Percentiles rank a stretch among this genome's conserved stretches.
Conservation (phyloP, 306 rosid species). For the Notholithocarpus densiflorus region DNA sequence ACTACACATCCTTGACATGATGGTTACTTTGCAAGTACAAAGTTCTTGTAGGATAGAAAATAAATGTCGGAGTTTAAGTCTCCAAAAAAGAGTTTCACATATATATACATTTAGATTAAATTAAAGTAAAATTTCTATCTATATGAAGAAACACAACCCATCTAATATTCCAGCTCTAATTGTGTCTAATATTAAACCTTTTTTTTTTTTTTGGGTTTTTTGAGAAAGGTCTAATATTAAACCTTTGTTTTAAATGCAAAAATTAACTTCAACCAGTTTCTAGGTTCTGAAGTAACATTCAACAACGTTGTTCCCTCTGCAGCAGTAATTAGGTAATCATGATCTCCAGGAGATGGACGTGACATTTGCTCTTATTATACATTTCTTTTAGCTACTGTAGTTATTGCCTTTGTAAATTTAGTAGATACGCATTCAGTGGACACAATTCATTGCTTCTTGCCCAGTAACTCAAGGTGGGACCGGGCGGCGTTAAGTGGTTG, state of each 20-base stretch:
- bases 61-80: accelerated
- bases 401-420: not conserved
- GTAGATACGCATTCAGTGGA: not conserved
- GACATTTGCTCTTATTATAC: not conserved
- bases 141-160: accelerated
- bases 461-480: not conserved
- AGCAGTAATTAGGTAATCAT: not conserved
- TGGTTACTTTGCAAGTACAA: accelerated
- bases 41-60: accelerated
- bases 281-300: not conserved
- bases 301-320: not conserved
- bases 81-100: accelerated
- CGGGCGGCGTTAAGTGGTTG: too few species aligned
- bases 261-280: not conserved
- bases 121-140: too few species aligned
- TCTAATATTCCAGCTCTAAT: too few species aligned
- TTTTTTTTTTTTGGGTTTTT: too few species aligned
- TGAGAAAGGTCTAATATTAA: too few species aligned
- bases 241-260: too few species aligned
- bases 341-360: not conserved
- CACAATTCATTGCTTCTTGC: not conserved
- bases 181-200: too few species aligned
- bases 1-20: accelerated
- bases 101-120: accelerated
- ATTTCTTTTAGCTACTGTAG: not conserved